A percentile compares a stretch with the other conserved stretches of the same genome.
Evolutionary conservation across 164 flowering plant genomes (phyloP).

Genomic region (Tetrastigma voinierianum): DNA sequence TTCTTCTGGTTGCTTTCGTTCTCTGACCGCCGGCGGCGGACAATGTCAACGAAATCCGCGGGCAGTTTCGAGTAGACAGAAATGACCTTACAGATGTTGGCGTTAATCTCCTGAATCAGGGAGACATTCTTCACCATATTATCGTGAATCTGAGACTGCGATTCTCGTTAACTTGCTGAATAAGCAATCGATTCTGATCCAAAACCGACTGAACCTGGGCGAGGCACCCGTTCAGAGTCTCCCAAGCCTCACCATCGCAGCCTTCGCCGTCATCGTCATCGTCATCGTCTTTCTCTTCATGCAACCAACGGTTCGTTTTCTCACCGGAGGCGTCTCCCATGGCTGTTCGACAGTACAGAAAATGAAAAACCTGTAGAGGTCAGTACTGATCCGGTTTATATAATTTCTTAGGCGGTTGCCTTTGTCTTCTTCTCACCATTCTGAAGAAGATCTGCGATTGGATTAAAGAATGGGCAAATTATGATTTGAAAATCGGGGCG

Average conservation of each 20-base stretch:
- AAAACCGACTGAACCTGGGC: constrained; percentile 45
- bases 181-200: constrained; percentile 57
- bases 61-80: constrained; percentile 56
- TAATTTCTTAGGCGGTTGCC: too few species aligned
- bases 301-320: neutral
- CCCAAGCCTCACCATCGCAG: constrained; percentile 41
- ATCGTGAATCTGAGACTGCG: constrained; percentile 51
- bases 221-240: constrained; percentile 37
- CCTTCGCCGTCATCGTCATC: constrained; percentile 19
- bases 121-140: constrained; percentile 52
- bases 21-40: constrained; percentile 27
- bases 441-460: too few species aligned
- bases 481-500: too few species aligned
- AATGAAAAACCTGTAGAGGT: too few species aligned
- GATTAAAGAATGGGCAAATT: too few species aligned
- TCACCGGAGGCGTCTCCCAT: neutral
- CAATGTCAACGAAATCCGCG: constrained; percentile 29
- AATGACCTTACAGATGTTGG: constrained; percentile 48
- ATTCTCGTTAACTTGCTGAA: constrained; percentile 61
- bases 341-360: too few species aligned
- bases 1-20: neutral
- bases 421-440: too few species aligned
- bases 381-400: too few species aligned
- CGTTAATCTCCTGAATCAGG: constrained; percentile 54
- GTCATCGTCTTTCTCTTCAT: neutral